phyloP scores from a whole-genome alignment of 371 early-diverging fungal genomes.

The Mucor lusitanicus region DNA sequence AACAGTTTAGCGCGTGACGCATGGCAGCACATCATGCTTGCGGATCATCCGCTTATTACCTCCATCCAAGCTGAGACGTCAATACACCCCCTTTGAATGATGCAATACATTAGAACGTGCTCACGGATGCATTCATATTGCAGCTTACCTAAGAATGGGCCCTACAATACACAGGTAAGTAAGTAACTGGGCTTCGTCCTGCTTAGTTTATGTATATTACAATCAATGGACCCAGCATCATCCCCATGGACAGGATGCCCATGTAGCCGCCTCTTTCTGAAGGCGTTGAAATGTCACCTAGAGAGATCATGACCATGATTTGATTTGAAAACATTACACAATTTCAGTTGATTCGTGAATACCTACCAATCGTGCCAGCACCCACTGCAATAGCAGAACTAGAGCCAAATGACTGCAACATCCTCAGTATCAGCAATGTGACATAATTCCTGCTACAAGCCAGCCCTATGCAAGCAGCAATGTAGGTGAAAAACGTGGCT shows the following conservation, averaged over 20 bases:
- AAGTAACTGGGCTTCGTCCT: no score
- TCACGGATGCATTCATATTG: not conserved
- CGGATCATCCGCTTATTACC: conserved; percentile 3
- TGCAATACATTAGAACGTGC: not conserved
- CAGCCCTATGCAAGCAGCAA: conserved; percentile 57
- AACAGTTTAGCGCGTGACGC: not conserved
- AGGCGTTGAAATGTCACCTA: conserved; percentile 3
- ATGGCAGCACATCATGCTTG: not conserved
- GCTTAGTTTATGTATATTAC: no score
- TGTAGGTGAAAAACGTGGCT: conserved; percentile 52
- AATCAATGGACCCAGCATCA: conserved; percentile 45
- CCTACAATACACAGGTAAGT: no score
- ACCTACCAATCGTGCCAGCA: conserved; percentile 14
- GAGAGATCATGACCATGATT: not conserved
- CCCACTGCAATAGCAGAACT: conserved; percentile 62
- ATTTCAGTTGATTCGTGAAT: not conserved
- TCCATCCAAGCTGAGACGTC: conserved; percentile 15
- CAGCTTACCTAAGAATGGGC: conserved; percentile 39
- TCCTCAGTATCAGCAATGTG: conserved; percentile 55
- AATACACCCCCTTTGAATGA: conserved; percentile 12
- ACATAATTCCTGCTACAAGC: conserved; percentile 50
- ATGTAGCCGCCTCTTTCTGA: conserved; percentile 63
- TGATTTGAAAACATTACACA: conserved; percentile 4
- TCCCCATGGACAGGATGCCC: conserved; percentile 59
- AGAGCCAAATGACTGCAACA: conserved; percentile 63